These are phyloP conservation scores for Bruguiera gymnorhiza DNA, from an alignment of 345 rosid species.

Conservation along the genomic window DNA sequence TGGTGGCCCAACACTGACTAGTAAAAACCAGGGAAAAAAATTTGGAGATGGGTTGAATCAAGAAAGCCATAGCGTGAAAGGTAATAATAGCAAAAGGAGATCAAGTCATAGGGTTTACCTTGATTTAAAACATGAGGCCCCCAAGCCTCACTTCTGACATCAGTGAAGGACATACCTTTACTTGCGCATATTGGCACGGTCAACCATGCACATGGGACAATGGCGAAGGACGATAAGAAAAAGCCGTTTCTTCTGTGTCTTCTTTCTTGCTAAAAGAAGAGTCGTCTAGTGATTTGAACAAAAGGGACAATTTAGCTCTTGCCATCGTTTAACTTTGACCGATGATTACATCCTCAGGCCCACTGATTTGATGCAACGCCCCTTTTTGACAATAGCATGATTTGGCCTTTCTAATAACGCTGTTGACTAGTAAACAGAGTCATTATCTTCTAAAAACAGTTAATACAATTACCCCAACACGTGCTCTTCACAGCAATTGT, in stretches of 20 bases:
- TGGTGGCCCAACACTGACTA: not conserved
- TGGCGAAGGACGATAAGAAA: constrained; percentile 7
- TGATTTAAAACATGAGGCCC: constrained; percentile 1
- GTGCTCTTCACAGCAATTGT: not conserved
- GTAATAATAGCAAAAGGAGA: not conserved
- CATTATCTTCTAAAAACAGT: not conserved
- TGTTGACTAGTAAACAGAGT: not conserved
- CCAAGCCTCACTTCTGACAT: too few species aligned
- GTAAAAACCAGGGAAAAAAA: not conserved
- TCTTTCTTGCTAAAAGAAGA: not conserved
- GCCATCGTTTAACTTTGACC: too few species aligned
- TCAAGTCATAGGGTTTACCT: not conserved
- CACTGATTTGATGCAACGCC: not conserved
- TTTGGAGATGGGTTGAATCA: constrained; percentile 4
- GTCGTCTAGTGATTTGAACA: not conserved
- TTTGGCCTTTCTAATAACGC: not conserved
- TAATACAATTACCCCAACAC: not conserved
- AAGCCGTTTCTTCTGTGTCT: not conserved
- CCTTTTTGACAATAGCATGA: not conserved
- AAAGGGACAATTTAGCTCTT: too few species aligned
- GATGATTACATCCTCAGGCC: not conserved
- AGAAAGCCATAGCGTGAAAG: constrained; percentile 9
- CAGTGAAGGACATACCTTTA: not conserved
- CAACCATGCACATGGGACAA: not conserved
- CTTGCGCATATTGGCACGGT: not conserved